Evolutionary conservation across 2,329 filamentous ascomycete species (phyloP).

Genomic region (Aspergillus carbonarius): DNA sequence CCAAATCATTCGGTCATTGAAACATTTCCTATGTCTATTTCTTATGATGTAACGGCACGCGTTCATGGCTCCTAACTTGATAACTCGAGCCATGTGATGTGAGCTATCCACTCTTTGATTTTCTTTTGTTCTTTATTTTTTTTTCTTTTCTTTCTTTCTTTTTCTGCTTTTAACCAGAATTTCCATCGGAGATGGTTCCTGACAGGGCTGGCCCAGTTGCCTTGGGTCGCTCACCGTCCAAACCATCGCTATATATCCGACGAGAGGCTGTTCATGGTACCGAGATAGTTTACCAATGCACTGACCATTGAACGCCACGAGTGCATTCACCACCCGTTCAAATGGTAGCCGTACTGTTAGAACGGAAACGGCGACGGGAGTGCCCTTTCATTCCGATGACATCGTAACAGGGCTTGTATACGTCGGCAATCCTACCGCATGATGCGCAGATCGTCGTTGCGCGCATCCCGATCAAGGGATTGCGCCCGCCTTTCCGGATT

Average conservation of each 20-base stretch:
- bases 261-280: background rate
- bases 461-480: constrained; percentile 11
- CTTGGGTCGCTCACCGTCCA: background rate
- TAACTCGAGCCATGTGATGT: background rate
- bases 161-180: background rate
- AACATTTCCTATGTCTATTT: no score
- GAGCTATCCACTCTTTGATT: background rate
- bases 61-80: background rate
- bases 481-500: constrained; percentile 14
- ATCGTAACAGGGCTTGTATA: background rate
- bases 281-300: background rate
- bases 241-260: background rate
- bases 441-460: constrained; percentile 2
- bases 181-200: background rate
- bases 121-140: background rate
- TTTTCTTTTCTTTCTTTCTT: background rate
- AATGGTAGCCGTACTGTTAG: background rate
- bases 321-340: no score
- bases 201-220: background rate
- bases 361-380: background rate
- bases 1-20: no score
- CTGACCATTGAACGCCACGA: background rate
- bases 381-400: background rate
- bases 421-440: background rate
- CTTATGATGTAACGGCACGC: no score